Percentiles rank a stretch among this genome's conserved stretches.
Evolutionary conservation across 176 grass and related monocot genomes (phyloP).

Genomic region (Cocos nucifera): DNA sequence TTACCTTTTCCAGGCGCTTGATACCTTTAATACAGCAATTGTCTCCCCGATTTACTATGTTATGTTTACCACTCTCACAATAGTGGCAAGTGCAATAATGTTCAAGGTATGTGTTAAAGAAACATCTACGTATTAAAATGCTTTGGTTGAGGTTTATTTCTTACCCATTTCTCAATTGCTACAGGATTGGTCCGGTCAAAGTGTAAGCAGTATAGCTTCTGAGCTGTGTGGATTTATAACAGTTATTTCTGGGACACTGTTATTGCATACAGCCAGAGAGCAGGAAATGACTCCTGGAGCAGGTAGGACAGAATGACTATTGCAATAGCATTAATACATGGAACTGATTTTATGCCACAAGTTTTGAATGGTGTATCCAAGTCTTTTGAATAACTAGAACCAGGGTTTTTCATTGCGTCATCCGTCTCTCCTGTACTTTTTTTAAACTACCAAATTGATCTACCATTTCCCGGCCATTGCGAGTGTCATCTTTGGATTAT

Average conservation of each 20-base stretch:
- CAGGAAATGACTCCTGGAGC: conserved; percentile 40
- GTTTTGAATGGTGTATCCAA: no score
- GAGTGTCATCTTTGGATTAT: no score
- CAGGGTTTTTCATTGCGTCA: no score
- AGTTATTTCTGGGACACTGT: conserved; percentile 79
- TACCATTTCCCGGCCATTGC: no score
- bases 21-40: conserved; percentile 83
- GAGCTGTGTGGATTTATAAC: conserved; percentile 85
- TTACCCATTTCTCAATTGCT: conserved; percentile 17
- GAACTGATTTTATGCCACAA: no score
- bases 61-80: conserved; percentile 91
- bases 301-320: conserved; percentile 18
- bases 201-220: conserved; percentile 65
- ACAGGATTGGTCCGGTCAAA: conserved; percentile 82
- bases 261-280: conserved; percentile 71
- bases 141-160: background rate
- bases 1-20: conserved; percentile 47
- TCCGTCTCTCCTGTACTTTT: no score
- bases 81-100: conserved; percentile 91
- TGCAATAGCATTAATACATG: no score
- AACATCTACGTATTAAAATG: background rate
- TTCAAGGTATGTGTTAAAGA: conserved; percentile 60
- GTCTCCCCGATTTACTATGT: conserved; percentile 96
- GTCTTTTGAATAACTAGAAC: no score
- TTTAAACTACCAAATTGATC: no score